phyloP scores from a whole-genome alignment of 352 stramenopile species.

The Pythium vanterpoolii region DNA sequence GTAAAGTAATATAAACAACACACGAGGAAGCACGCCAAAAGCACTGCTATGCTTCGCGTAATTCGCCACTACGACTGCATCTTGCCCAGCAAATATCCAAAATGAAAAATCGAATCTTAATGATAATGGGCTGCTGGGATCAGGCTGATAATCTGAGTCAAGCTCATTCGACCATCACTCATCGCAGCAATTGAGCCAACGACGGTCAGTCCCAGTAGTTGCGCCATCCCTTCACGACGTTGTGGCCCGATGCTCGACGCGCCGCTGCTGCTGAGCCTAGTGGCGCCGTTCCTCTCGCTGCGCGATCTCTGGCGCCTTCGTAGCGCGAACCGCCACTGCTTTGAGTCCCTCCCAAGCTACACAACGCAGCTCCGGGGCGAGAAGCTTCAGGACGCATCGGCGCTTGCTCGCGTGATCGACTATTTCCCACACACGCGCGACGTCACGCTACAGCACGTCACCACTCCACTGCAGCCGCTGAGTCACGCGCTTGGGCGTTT shows the following conservation, averaged over 20 bases:
- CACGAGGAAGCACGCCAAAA: neutral
- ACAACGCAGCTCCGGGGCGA: constrained; percentile 43
- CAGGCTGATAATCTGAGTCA: neutral
- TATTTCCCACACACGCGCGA: constrained; percentile 40
- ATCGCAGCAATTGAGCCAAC: neutral
- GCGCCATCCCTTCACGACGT: neutral
- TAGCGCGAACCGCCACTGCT: constrained; percentile 23
- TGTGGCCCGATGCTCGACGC: constrained; percentile 16
- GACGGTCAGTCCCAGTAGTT: neutral
- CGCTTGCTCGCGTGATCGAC: constrained; percentile 27
- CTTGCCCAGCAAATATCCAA: neutral
- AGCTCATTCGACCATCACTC: constrained; percentile 11
- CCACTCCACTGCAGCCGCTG: constrained; percentile 28
- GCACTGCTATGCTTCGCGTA: neutral
- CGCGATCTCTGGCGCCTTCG: constrained; percentile 41
- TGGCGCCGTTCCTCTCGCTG: constrained; percentile 46
- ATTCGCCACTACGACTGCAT: neutral
- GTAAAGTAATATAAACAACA: neutral
- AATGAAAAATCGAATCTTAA: constrained; percentile 1
- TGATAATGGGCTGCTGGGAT: neutral
- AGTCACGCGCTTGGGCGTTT: constrained; percentile 32
- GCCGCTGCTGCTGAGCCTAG: constrained; percentile 29
- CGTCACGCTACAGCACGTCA: constrained; percentile 33
- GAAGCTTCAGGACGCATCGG: constrained; percentile 24
- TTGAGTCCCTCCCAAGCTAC: constrained; percentile 28